Evolutionary conservation across 495 filamentous ascomycete genomes (phyloP).

Genomic region (Delitschia confertaspora): DNA sequence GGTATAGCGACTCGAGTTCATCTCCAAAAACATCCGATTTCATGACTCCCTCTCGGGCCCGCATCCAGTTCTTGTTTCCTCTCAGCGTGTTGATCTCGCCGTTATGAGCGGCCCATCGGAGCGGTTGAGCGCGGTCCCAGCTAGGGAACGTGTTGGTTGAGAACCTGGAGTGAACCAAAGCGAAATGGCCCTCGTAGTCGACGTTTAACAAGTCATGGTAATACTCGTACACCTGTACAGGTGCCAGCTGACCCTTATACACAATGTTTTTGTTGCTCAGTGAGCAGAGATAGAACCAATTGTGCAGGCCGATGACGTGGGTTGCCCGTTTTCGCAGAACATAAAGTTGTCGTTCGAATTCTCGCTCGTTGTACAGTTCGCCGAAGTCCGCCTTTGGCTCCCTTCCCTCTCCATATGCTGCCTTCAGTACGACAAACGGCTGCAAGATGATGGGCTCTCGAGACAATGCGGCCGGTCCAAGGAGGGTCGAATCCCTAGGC

Average conservation of each 20-base stretch:
- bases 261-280: conserved; percentile 98
- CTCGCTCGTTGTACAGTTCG: conserved; percentile 69
- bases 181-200: conserved; percentile 97
- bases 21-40: conserved; percentile 88
- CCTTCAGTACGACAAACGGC: conserved; percentile 85
- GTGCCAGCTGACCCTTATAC: conserved; percentile 96
- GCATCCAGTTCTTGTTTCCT: conserved; percentile 99
- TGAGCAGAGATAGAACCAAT: conserved; percentile 99
- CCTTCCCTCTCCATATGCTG: conserved; percentile 77
- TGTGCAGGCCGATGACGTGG: conserved; percentile 87
- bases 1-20: conserved; percentile 84
- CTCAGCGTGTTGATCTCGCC: conserved; percentile 98
- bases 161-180: conserved; percentile 95
- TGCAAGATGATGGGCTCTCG: conserved; percentile 92
- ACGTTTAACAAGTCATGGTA: conserved; percentile 96
- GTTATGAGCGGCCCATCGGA: conserved; percentile 98
- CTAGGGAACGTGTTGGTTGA: conserved; percentile 99
- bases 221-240: conserved; percentile 97
- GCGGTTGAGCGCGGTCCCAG: conserved; percentile 95
- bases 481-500: conserved; percentile 80
- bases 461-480: conserved; percentile 88
- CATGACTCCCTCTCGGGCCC: conserved; percentile 92
- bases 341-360: conserved; percentile 90
- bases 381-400: conserved; percentile 71
- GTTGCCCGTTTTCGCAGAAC: conserved; percentile 91